Evolutionary conservation across 192 early-diverging fungal genomes (phyloP).

Genomic region (Entrophospora sp.): DNA sequence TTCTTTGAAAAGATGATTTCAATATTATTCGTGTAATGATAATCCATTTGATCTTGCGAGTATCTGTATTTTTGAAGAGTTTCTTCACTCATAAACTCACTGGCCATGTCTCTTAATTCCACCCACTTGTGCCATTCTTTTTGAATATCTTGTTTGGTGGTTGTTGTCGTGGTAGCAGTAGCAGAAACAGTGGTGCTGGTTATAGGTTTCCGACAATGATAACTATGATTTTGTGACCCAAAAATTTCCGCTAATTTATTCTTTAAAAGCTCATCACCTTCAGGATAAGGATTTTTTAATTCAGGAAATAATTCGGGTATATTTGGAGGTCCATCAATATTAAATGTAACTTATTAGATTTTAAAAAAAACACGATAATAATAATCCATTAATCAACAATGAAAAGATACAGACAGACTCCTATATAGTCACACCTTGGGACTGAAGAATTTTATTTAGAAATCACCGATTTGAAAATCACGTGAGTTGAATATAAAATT

Average conservation of each 20-base stretch:
- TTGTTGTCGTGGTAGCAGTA: not conserved
- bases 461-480: too few species aligned
- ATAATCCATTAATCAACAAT: too few species aligned
- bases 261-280: not conserved
- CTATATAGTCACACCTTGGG: too few species aligned
- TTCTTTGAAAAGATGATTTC: too few species aligned
- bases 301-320: not conserved
- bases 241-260: not conserved
- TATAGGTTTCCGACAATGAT: not conserved
- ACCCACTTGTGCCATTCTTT: slow-evolving; percentile 3
- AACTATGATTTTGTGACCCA: not conserved
- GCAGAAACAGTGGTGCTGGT: too few species aligned
- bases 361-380: too few species aligned
- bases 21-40: slow-evolving; percentile 7
- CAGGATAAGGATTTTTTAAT: not conserved
- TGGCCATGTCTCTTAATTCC: not conserved
- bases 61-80: not conserved
- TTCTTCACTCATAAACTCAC: not conserved
- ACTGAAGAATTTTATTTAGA: too few species aligned
- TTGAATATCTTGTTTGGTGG: not conserved
- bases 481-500: too few species aligned
- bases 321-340: not conserved
- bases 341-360: too few species aligned
- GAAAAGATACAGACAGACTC: too few species aligned
- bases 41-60: not conserved